Evolutionary conservation across 140 eudicot species (phyloP), one percentile per base, ranked within the genome.

Genomic region (Cichorium intybus): DNA sequence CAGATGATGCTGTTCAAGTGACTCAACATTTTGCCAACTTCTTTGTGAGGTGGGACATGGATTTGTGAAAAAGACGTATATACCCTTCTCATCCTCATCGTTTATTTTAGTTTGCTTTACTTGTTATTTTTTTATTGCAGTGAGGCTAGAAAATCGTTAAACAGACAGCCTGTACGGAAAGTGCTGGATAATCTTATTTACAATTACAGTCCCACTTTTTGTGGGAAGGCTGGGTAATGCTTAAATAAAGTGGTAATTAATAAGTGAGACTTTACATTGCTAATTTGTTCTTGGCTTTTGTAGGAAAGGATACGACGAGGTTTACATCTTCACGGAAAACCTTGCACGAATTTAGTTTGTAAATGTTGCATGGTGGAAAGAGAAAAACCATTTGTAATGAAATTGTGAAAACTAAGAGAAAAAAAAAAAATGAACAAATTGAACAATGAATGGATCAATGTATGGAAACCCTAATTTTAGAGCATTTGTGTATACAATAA

Each of bases 1-100:
- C 97, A 31, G 97, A 89, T 50, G 97, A 83, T 24, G 97, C 95
- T 5, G 20, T 89, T 71, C 88, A 86, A 81, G 97, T 89, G 70
- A 83, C 95, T 63, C 97, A 89, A 66, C 76, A 78, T 71, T 85
- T 89, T 76, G 97, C 97, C 64, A 89, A 89, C 72, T 89, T 62
- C 63, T 83, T 89, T 67, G 80, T 86, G 12, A 81, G 97, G 97
- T 86, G n/a, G n/a, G n/a, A n/a, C n/a, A n/a, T n/a, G n/a, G n/a
- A 10, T 31, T 1, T 43, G 43, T 35, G 20, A 18, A 4, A 15
- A 14, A 14, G 49, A 43, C n/a, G 1, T 43, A 43, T 3, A 10
- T 20, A 62, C 11, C 4, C 29, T 51, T 3, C 3, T 31, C 37
- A 7, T 1, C 8, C 37, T 31, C 7, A 7, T 5, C 4, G 5